phyloP scores from a whole-genome alignment of 2,329 filamentous ascomycete genomes.

The Penicillium sp. region DNA sequence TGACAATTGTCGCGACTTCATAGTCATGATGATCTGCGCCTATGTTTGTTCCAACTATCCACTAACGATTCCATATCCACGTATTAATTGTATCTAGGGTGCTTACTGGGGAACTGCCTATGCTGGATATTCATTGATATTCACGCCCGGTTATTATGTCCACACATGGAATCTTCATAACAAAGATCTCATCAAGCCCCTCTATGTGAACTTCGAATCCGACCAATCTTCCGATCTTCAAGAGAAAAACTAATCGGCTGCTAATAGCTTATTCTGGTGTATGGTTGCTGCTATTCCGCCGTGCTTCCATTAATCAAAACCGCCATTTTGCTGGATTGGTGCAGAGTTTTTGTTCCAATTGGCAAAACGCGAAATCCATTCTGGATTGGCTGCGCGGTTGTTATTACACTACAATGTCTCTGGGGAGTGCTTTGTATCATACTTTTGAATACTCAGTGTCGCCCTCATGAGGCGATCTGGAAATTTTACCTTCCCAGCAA shows the following conservation, averaged over 20 bases:
- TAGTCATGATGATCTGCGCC: conserved; percentile 14
- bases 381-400: conserved; percentile 40
- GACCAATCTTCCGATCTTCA: neutral
- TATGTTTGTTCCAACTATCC: conserved; percentile 3
- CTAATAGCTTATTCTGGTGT: conserved; percentile 36
- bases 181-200: conserved; percentile 17
- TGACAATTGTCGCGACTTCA: neutral
- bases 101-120: conserved; percentile 27
- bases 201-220: conserved; percentile 15
- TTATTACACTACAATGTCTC: conserved; percentile 37
- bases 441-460: conserved; percentile 41
- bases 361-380: conserved; percentile 33
- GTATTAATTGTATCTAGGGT: conserved; percentile 17
- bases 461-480: conserved; percentile 40
- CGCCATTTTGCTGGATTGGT: conserved; percentile 52
- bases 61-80: neutral
- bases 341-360: conserved; percentile 39
- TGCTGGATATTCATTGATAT: conserved; percentile 19
- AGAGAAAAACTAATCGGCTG: neutral
- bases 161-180: conserved; percentile 26
- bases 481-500: conserved; percentile 36
- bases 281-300: conserved; percentile 42
- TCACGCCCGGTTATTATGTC: conserved; percentile 23
- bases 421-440: conserved; percentile 35
- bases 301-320: conserved; percentile 46